Evolutionary conservation across 163 green algal genomes (phyloP).

Genomic region (Coccomyxa subellipsoidea): DNA sequence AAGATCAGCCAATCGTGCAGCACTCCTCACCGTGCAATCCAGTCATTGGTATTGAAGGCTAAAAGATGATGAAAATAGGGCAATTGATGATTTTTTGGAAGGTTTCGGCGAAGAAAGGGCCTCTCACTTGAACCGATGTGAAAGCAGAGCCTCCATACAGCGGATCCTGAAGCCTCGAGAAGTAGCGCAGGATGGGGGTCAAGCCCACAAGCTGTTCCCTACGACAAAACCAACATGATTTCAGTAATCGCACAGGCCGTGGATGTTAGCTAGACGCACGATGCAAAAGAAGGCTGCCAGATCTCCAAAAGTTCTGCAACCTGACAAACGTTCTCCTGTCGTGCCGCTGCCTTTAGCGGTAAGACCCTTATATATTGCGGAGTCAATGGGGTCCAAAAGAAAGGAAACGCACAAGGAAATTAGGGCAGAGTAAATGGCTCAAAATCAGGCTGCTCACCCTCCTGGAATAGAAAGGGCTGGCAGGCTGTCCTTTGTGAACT

Average conservation of each 20-base stretch:
- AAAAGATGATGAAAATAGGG: conserved; percentile 1
- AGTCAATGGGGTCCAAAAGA: no score
- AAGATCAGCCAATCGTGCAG: not conserved
- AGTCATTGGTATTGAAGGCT: no score
- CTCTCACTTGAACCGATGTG: conserved; percentile 51
- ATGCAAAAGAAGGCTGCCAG: no score
- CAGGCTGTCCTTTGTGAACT: conserved; percentile 56
- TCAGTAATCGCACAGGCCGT: no score
- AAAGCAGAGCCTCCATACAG: conserved; percentile 64
- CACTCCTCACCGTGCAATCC: not conserved
- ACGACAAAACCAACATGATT: not conserved
- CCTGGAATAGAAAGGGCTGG: conserved; percentile 43
- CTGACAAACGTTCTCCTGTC: no score
- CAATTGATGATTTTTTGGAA: not conserved
- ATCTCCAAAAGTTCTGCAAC: no score
- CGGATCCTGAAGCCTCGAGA: conserved; percentile 42
- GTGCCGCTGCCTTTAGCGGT: no score
- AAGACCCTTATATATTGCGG: no score
- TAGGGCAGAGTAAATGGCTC: no score
- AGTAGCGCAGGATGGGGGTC: conserved; percentile 60
- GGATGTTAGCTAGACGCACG: no score
- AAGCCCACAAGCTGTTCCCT: conserved; percentile 42
- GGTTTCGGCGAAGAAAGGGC: not conserved
- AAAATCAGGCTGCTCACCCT: no score
- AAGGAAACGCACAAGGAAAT: no score